phyloP scores from a whole-genome alignment of 345 rosid species.

The Citrus hindsii region DNA sequence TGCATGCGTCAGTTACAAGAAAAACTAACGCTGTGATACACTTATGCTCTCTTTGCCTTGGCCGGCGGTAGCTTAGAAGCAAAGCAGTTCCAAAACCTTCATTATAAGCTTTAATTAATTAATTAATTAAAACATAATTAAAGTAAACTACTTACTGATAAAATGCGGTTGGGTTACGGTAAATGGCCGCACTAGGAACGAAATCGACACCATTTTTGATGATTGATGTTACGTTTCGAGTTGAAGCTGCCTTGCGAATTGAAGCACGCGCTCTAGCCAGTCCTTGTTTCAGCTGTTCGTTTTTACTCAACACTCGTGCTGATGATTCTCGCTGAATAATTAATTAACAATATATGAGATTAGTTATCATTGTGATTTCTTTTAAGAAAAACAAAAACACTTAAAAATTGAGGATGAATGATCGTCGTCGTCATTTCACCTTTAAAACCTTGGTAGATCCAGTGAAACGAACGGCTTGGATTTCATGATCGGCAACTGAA shows the following conservation, averaged over 20 bases:
- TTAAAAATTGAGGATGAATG: too few relatives aligned
- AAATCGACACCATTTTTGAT: constrained; percentile 12
- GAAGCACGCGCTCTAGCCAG: constrained; percentile 63
- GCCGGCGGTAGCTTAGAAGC: constrained; percentile 29
- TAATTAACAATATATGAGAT: too few relatives aligned
- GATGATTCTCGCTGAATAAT: background rate
- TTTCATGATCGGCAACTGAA: constrained; percentile 24
- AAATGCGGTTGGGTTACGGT: constrained; percentile 58
- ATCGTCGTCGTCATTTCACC: background rate
- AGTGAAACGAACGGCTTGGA: constrained; percentile 25
- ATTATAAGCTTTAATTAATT: background rate
- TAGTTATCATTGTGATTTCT: background rate
- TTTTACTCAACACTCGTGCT: background rate
- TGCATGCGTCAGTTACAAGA: constrained; percentile 24
- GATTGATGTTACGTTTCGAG: constrained; percentile 24
- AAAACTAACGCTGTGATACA: background rate
- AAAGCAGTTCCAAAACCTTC: constrained; percentile 23
- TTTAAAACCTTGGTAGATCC: constrained; percentile 7
- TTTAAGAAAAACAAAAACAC: too few relatives aligned
- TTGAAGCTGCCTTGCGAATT: constrained; percentile 41
- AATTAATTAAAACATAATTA: background rate
- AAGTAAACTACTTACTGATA: constrained; percentile 45
- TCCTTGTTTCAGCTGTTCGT: constrained; percentile 35
- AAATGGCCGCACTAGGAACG: constrained; percentile 22
- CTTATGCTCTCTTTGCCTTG: too few relatives aligned